phyloP scores from a whole-genome alignment of 129 eudicot species.

The Mikania micrantha region DNA sequence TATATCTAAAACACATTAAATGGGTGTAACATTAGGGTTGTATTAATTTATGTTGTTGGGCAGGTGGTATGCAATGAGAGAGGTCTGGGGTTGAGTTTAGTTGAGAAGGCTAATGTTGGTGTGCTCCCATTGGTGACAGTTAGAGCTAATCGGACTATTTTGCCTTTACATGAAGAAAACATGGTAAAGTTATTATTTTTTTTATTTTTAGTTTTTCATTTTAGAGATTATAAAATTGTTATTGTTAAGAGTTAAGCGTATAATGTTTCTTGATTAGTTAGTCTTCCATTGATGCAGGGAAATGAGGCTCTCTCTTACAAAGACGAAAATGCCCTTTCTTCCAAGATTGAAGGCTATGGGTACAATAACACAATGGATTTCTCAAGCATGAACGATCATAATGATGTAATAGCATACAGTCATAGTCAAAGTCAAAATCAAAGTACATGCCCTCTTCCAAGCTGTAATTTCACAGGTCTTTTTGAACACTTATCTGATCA shows the following conservation, averaged over 20 bases:
- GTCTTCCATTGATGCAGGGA: constrained; percentile 12
- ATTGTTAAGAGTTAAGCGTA: not conserved
- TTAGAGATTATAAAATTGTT: not conserved
- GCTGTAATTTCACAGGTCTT: constrained; percentile 50
- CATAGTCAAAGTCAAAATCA: constrained; percentile 27
- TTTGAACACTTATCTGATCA: constrained; percentile 42
- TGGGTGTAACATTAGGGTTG: too few relatives aligned
- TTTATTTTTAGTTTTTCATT: not conserved
- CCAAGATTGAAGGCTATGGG: constrained; percentile 42
- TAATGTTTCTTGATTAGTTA: not conserved
- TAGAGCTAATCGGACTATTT: constrained; percentile 26
- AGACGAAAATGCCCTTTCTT: constrained; percentile 19
- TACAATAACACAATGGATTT: constrained; percentile 34
- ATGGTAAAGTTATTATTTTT: constrained; percentile 27
- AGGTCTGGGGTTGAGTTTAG: constrained; percentile 57
- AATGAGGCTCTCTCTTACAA: constrained; percentile 13
- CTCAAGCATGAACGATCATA: constrained; percentile 32
- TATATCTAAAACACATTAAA: too few relatives aligned
- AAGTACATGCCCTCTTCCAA: constrained; percentile 54
- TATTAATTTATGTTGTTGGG: constrained; percentile 10
- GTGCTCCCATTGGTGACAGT: constrained; percentile 19
- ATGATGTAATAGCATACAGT: constrained; percentile 28
- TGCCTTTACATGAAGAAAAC: constrained; percentile 35
- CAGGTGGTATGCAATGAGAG: constrained; percentile 78
- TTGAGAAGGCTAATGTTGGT: constrained; percentile 37